Evolutionary conservation across 352 stramenopile species (phyloP).

Genomic region (Hyaloperonospora arabidopsidis): DNA sequence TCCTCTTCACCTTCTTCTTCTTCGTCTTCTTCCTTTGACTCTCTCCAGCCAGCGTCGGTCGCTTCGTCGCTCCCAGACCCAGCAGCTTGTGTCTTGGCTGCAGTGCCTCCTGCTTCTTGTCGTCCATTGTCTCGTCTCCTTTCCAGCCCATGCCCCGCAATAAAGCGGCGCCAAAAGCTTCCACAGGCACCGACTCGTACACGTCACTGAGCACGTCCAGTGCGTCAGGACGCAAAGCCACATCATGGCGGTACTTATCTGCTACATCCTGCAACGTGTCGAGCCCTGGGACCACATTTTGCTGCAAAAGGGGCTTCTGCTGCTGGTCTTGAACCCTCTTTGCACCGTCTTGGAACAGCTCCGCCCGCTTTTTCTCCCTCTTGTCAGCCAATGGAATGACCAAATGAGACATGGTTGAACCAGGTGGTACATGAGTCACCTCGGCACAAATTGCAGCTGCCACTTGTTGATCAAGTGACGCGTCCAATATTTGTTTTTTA

Average conservation of each 20-base stretch:
- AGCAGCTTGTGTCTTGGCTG: constrained; percentile 88
- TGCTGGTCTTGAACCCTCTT: constrained; percentile 15
- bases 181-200: constrained; percentile 87
- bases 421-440: constrained; percentile 3
- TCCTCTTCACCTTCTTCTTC: constrained; percentile 5
- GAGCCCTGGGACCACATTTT: constrained; percentile 66
- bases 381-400: constrained; percentile 47
- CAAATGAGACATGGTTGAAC: constrained; percentile 14
- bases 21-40: constrained; percentile 14
- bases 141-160: constrained; percentile 97
- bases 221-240: constrained; percentile 70
- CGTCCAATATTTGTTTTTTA: background rate
- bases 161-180: constrained; percentile 93
- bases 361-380: constrained; percentile 18
- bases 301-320: constrained; percentile 54
- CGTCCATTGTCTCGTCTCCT: constrained; percentile 49
- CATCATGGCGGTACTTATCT: constrained; percentile 79
- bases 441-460: constrained; percentile 37
- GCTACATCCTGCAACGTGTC: constrained; percentile 61
- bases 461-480: constrained; percentile 32
- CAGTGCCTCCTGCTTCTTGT: constrained; percentile 23
- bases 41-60: constrained; percentile 29
- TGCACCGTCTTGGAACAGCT: constrained; percentile 34
- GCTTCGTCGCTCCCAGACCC: constrained; percentile 87
- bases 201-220: constrained; percentile 74